Percentiles rank a stretch among this genome's conserved stretches.
phyloP scores from a whole-genome alignment of 2,329 filamentous ascomycete genomes.

The Calonectria multiphialidica region DNA sequence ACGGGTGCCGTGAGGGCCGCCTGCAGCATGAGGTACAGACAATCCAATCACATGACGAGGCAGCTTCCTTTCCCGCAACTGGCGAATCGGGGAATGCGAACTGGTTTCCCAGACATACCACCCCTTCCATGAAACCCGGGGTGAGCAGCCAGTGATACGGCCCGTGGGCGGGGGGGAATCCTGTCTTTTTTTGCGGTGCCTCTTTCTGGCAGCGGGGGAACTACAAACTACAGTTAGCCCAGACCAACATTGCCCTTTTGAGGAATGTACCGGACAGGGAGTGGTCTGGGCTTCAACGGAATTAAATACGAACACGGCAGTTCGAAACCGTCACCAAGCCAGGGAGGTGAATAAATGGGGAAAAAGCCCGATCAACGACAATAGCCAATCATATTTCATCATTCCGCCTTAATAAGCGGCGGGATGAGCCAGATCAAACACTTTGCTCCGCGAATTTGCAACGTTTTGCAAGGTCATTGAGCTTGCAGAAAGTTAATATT shows the following conservation, averaged over 20 bases:
- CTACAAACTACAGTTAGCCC: constrained; percentile 1
- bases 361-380: neutral
- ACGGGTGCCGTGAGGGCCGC: neutral
- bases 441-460: neutral
- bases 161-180: neutral
- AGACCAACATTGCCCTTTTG: neutral
- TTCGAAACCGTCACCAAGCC: neutral
- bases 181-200: neutral
- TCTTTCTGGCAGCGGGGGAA: neutral
- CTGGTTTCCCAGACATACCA: neutral
- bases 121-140: neutral
- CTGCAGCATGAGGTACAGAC: neutral
- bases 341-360: neutral
- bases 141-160: neutral
- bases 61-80: neutral
- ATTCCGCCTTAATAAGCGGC: neutral
- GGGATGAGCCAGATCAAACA: neutral
- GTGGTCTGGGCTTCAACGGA: neutral
- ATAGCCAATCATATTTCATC: neutral
- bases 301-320: neutral
- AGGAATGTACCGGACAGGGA: neutral
- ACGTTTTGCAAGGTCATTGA: neutral
- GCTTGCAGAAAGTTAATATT: too few relatives aligned
- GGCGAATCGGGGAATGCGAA: neutral
- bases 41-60: neutral